Conservation (phyloP, 2,329 filamentous ascomycete species). For the Fusarium lateritium region DNA sequence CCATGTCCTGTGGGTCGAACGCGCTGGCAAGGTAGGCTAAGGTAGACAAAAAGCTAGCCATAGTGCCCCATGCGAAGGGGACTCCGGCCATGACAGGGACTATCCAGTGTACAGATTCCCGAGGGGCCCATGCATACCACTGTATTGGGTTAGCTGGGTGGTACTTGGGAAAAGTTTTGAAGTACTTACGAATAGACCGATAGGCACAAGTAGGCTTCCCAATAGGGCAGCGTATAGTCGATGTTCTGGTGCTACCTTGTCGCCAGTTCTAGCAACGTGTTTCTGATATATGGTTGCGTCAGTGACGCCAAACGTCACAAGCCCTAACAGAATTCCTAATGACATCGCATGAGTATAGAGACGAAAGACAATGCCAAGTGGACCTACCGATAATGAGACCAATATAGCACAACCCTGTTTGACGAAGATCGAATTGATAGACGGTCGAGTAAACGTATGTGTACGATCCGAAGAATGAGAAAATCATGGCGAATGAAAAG, state of each 20-base stretch:
- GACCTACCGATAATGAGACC: constrained; percentile 15
- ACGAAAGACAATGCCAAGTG: rapidly evolving
- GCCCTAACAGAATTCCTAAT: constrained; percentile 5
- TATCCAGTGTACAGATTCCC: constrained; percentile 19
- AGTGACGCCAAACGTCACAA: constrained; percentile 17
- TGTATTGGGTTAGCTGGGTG: background rate
- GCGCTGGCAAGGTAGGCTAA: constrained; percentile 9
- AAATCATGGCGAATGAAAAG: constrained; percentile 26
- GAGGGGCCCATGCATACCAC: constrained; percentile 31
- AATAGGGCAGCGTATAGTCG: constrained; percentile 13
- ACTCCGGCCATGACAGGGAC: constrained; percentile 18
- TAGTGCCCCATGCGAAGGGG: constrained; percentile 18
- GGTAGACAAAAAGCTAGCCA: constrained; percentile 7
- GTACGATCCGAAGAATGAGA: constrained; percentile 24
- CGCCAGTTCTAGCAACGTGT: constrained; percentile 13
- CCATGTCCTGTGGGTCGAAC: background rate
- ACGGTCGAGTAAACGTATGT: constrained; percentile 10
- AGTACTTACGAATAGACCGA: constrained; percentile 13
- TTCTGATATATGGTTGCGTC: constrained; percentile 17
- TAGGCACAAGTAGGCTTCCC: constrained; percentile 16
- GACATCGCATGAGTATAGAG: background rate
- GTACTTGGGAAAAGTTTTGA: rapidly evolving
- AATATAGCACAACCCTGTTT: constrained; percentile 22
- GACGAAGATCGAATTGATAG: constrained; percentile 10
- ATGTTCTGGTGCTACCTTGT: constrained; percentile 12